Evolutionary conservation across 805 yeast genomes (phyloP).

Genomic region (Metschnikowia kofuensis): DNA sequence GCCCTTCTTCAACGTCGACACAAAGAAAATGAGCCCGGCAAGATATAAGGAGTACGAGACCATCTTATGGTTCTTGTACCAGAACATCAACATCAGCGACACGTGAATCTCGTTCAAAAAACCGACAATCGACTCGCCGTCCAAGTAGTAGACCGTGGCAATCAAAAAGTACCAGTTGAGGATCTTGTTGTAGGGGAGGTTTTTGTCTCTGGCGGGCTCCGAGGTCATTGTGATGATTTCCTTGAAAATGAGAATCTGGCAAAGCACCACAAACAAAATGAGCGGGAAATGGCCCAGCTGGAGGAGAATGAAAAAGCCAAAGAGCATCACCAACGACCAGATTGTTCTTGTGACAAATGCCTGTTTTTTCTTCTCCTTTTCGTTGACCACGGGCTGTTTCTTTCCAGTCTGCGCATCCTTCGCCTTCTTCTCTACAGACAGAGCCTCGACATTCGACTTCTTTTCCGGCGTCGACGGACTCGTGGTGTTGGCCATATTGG

Average conservation of each 20-base stretch:
- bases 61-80: conserved; percentile 78
- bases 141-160: conserved; percentile 85
- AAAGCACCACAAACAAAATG: conserved; percentile 62
- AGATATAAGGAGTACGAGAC: conserved; percentile 81
- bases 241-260: conserved; percentile 82
- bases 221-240: conserved; percentile 87
- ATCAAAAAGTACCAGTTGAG: conserved; percentile 90
- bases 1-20: conserved; percentile 84
- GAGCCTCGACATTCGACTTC: not conserved
- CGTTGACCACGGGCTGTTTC: conserved; percentile 5
- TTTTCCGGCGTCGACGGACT: conserved; percentile 1
- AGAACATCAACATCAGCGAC: conserved; percentile 49
- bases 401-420: not conserved
- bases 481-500: not conserved
- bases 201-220: conserved; percentile 79
- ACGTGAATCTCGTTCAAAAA: conserved; percentile 57
- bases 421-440: not conserved
- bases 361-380: conserved; percentile 57
- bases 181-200: conserved; percentile 77
- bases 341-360: conserved; percentile 83
- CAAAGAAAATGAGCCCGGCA: conserved; percentile 86
- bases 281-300: conserved; percentile 85
- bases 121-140: conserved; percentile 76
- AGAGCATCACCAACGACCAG: conserved; percentile 94
- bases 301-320: conserved; percentile 53